These are phyloP conservation scores for Acorus calamus DNA, from an alignment of 106 monocot species.

Conservation along the genomic window DNA sequence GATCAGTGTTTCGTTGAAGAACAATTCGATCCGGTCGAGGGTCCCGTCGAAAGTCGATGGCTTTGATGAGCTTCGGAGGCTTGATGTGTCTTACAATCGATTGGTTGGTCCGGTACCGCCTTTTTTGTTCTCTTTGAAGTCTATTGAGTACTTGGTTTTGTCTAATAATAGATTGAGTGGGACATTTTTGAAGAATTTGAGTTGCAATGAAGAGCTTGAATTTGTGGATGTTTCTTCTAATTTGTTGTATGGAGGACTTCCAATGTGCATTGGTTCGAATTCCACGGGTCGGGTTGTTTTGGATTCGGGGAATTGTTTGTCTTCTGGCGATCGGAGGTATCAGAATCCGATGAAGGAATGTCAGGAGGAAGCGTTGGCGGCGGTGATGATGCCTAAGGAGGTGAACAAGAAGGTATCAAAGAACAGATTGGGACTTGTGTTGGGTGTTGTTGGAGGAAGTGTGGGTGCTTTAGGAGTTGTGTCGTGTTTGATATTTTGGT, in stretches of 20 bases:
- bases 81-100: constrained; percentile 4
- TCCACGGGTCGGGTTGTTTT: not conserved
- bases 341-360: constrained; percentile 8
- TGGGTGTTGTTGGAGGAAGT: constrained; percentile 9
- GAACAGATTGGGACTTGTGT: constrained; percentile 2
- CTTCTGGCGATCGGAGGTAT: not conserved
- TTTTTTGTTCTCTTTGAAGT: constrained; percentile 1
- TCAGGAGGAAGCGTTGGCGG: constrained; percentile 3
- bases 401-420: not conserved
- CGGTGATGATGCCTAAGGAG: not conserved
- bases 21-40: constrained; percentile 5
- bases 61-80: not conserved
- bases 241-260: constrained; percentile 1
- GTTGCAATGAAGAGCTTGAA: not conserved
- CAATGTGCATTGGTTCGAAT: not conserved
- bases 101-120: constrained; percentile 5
- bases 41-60: not conserved
- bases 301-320: constrained; percentile 7
- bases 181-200: not conserved
- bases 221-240: constrained; percentile 5
- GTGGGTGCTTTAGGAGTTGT: constrained; percentile 1
- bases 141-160: not conserved
- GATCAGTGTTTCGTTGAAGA: not conserved
- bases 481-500: not conserved
- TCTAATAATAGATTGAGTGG: constrained; percentile 5